Conservation (phyloP, 2,329 filamentous ascomycete genomes). For the Passalora sequoiae region DNA sequence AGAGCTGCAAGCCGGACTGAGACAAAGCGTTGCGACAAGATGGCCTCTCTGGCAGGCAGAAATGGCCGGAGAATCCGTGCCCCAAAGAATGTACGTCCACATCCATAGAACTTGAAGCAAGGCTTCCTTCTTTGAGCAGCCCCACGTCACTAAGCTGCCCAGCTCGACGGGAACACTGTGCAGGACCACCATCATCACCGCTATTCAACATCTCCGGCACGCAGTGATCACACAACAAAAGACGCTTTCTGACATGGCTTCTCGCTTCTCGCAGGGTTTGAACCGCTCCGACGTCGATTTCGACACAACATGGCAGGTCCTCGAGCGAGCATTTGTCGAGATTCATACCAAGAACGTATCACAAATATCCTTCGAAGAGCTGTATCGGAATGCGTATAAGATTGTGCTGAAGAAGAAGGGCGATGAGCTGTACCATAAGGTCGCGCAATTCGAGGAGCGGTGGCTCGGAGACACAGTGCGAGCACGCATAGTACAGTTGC, state of each 20-base stretch:
- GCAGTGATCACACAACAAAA: not conserved
- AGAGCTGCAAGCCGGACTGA: not conserved
- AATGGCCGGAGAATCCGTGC: not conserved
- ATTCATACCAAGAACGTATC: conserved; percentile 93
- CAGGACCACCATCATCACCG: not conserved
- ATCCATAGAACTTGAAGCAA: not conserved
- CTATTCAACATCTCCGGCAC: not conserved
- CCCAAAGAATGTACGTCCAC: not conserved
- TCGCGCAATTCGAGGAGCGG: conserved; percentile 72
- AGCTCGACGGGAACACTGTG: not conserved
- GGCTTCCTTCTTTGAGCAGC: not conserved
- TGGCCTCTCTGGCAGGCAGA: not conserved
- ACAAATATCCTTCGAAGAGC: conserved; percentile 83
- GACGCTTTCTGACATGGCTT: conserved; percentile 8
- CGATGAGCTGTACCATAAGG: conserved; percentile 70
- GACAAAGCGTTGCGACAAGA: not conserved
- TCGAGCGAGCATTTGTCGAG: conserved; percentile 71
- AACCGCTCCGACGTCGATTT: conserved; percentile 67
- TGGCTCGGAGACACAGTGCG: conserved; percentile 76
- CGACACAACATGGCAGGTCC: conserved; percentile 73
- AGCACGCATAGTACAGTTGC: conserved; percentile 62
- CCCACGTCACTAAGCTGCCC: not conserved
- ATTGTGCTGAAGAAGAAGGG: conserved; percentile 87
- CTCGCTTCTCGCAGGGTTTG: conserved; percentile 45
- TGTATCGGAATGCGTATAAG: conserved; percentile 91